Base-by-base conservation (phyloP, 2,329 filamentous ascomycete species). In the Clonostachys solani region DNA sequence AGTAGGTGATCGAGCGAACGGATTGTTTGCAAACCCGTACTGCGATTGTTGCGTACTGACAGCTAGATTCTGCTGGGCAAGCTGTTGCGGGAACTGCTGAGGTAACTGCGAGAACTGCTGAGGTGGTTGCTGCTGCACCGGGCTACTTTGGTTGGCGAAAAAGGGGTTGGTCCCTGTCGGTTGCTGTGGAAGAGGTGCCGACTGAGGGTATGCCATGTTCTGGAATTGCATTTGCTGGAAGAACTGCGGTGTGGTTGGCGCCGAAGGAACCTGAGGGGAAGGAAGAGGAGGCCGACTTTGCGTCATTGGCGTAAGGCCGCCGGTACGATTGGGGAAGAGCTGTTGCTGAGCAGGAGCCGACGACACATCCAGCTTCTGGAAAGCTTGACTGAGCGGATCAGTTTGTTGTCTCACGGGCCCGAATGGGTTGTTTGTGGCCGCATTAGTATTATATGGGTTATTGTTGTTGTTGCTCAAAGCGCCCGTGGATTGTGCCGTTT, bases 241-340 rank as follows among this genome's bases (percentile, higher is more conserved):
- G 46, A 63, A 60, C 33, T 72, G 72, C 5, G 65, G 61, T 18
- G 59, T 67, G 33, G 72, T 59, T 13, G 69, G 68, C 7, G 69
- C 58, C 33, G 71, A 72, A 6, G 74, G 68, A 6, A 67, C 69
- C 57, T 72, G 58, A 10, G 66, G 54, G 48, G 75, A 73, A 45
- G 73, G 68, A 48, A 75, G 76, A 33, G 61, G 52, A 19, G 62
- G 51, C 50, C 71, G 71, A 33, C 62, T 54, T 33, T 62, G 51
- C 50, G 72, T 70, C 38, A 68, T 67, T 36, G 69, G 55, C 29
- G 52, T 51, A 36, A 77, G 52, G 18, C 81, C 87, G 46, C 87
- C 87, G 2, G 88, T 92, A 46, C 85, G 83, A 58, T 91, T 83
- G 8, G 88, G 86, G 61, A 92, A 91, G 33, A 91, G 71, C 36